A percentile compares a stretch with the other conserved stretches of the same genome.
These are phyloP conservation scores for Jatropha multifida DNA, from an alignment of 441 rosid species.

Conservation along the genomic window DNA sequence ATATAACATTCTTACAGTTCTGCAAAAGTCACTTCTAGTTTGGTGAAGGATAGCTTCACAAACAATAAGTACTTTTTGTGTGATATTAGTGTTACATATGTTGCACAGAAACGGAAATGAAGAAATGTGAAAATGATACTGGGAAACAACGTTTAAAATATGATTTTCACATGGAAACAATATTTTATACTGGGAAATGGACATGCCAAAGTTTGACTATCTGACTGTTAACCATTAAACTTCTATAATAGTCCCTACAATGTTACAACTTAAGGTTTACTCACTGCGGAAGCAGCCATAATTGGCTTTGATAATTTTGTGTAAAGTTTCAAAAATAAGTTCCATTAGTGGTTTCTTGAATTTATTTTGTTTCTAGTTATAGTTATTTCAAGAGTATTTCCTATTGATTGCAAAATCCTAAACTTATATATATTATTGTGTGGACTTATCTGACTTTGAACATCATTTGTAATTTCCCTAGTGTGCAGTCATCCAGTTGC, in stretches of 20 bases:
- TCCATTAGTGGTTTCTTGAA: neutral
- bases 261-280: too few relatives aligned
- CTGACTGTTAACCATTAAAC: too few relatives aligned
- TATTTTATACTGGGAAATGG: too few relatives aligned
- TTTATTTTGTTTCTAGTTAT: neutral
- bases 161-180: too few relatives aligned
- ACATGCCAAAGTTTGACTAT: too few relatives aligned
- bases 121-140: neutral
- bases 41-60: neutral
- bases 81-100: neutral
- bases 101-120: too few relatives aligned
- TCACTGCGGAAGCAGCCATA: too few relatives aligned
- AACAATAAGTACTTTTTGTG: neutral
- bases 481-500: constrained; percentile 98
- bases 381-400: neutral
- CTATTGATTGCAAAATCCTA: neutral
- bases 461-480: constrained; percentile 28
- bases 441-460: constrained; percentile 30
- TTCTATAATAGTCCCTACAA: too few relatives aligned
- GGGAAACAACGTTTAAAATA: neutral
- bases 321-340: neutral
- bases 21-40: neutral
- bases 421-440: constrained; percentile 2
- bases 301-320: too few relatives aligned
- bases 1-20: neutral